Evolutionary conservation across 805 yeast genomes (phyloP).

Genomic region (Candida peoriensis): DNA sequence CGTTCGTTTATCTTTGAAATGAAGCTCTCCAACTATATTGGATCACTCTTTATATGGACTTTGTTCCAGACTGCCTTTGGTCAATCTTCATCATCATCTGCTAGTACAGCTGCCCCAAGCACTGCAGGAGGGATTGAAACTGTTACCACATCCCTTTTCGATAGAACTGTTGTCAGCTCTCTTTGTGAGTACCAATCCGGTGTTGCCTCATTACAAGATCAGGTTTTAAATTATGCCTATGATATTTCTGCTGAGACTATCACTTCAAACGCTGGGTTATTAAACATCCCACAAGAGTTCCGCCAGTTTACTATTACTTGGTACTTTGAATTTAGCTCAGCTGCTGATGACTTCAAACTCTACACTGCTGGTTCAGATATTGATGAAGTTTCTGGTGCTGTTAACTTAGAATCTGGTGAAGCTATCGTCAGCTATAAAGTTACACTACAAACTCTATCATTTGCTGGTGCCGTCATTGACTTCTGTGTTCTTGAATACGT

Average conservation of each 20-base stretch:
- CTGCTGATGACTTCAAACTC: conserved; percentile 10
- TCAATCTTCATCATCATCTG: background rate
- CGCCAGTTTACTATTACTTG: conserved; percentile 13
- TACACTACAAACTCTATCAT: conserved; percentile 1
- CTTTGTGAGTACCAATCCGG: conserved; percentile 1
- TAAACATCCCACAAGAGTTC: background rate
- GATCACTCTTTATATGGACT: conserved; percentile 1
- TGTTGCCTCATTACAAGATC: background rate
- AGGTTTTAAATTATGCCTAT: background rate
- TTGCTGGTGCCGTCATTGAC: background rate
- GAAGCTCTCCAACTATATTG: conserved; percentile 1
- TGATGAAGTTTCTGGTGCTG: conserved; percentile 6
- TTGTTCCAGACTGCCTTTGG: conserved; percentile 3
- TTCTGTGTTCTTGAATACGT: conserved; percentile 4
- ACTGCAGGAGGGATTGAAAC: background rate
- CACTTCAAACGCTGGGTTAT: background rate
- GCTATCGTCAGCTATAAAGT: conserved; percentile 9
- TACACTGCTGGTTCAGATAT: conserved; percentile 1
- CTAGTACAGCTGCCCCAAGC: background rate
- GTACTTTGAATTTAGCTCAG: conserved; percentile 13
- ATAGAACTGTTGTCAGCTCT: background rate
- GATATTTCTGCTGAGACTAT: background rate
- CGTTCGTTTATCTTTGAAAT: background rate
- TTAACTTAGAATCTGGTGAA: conserved; percentile 15
- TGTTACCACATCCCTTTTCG: background rate